Percentiles rank a stretch among this genome's conserved stretches.
These are phyloP conservation scores for Metschnikowia kunwiensis DNA, from an alignment of 805 yeast genomes.

Conservation along the genomic window DNA sequence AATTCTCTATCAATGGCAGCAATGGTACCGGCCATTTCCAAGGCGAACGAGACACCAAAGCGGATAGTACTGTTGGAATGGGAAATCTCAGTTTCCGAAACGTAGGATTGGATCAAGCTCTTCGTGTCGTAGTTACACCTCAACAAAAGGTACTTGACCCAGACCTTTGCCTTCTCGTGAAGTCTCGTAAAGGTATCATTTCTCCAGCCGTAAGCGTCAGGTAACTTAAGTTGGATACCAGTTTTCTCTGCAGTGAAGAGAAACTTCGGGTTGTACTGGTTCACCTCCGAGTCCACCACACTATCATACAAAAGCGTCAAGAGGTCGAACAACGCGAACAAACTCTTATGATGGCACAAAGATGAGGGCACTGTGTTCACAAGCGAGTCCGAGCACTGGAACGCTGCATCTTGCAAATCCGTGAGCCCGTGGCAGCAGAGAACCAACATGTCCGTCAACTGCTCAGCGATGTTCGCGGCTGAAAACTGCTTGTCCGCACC, in stretches of 20 bases:
- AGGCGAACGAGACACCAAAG: conserved; percentile 85
- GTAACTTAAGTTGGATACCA: conserved; percentile 53
- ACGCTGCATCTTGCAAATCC: conserved; percentile 74
- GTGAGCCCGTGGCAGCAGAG: conserved; percentile 75
- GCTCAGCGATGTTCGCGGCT: conserved; percentile 56
- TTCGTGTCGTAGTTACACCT: conserved; percentile 72
- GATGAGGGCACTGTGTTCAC: conserved; percentile 70
- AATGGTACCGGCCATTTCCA: conserved; percentile 79
- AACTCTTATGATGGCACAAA: conserved; percentile 67
- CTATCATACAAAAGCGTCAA: conserved; percentile 75
- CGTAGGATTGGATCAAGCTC: conserved; percentile 73
- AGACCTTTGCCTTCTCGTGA: conserved; percentile 54
- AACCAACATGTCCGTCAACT: conserved; percentile 63
- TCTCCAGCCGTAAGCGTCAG: conserved; percentile 79
- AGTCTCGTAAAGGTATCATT: conserved; percentile 59
- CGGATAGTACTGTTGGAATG: conserved; percentile 41
- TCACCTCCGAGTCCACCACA: conserved; percentile 76
- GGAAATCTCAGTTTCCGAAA: conserved; percentile 38
- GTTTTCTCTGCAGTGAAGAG: conserved; percentile 48
- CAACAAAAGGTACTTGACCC: conserved; percentile 61
- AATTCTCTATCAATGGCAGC: conserved; percentile 66
- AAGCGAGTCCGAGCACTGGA: conserved; percentile 69
- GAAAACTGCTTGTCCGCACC: conserved; percentile 57
- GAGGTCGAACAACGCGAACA: conserved; percentile 79
- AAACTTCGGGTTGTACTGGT: conserved; percentile 82